Evolutionary conservation across 768 basidiomycete genomes (phyloP), one percentile per base, ranked within the genome.

Genomic region (Ramaria sp.): DNA sequence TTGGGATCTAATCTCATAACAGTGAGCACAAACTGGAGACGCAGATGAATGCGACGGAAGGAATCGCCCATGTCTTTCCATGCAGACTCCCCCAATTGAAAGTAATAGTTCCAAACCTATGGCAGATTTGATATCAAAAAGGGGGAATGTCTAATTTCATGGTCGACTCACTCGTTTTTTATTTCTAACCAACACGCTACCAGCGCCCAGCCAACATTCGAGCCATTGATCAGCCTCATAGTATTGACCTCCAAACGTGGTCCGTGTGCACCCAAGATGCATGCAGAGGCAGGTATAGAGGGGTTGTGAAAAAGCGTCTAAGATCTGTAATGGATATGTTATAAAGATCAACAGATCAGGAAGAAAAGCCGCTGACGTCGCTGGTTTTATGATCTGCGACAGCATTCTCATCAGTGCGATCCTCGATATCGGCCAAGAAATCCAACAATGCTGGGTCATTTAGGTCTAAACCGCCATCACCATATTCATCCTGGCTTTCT

Each of bases 401-500:
- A 53, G 73, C 70, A 27, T 70, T 62, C 42, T 71, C 67, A n/a
- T 63, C 57, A n/a, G 65, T 39, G 7, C 62, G 56, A 4, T 63
- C 63, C 1, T 58, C 67, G 13, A 66, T 69, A 10, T 69, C 72
- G 17, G 74, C 78, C 7, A 87, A 72, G 7, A 82, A 73, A 30
- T 79, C 82, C 17, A 78, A 63, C 1, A 87, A 65, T 15, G 73
- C 75, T 20, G 82, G 83, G 62, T 89, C 86, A 53, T 78, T 70
- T 22, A 82, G 72, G 54, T 85, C 80, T 48, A 84, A 69, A 59
- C 81, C 78, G 41, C 84, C 64, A 45, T 72, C 71, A 15, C 77
- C 80, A 60, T 82, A 91, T 53, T 85, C 82, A 56, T 91, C 88
- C 64, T 93, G 88, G 60, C 85, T 90, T 59, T 91, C 89, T 63